Evolutionary conservation across 805 yeast genomes (phyloP).

Genomic region (Ogataea chonburiensis): DNA sequence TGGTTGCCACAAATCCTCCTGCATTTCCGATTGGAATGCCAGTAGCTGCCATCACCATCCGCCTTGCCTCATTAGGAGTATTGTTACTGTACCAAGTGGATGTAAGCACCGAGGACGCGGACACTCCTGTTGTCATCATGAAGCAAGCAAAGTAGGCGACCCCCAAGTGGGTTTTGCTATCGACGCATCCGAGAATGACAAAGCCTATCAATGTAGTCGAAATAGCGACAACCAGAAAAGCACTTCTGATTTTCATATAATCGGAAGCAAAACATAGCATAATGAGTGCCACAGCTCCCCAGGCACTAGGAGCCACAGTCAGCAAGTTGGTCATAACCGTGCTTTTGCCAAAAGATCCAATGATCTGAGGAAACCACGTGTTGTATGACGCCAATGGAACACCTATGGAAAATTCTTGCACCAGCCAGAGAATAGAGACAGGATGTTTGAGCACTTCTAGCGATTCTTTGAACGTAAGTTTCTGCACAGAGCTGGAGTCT

Average conservation of each 20-base stretch:
- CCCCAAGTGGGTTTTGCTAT: conserved; percentile 34
- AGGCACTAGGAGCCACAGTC: conserved; percentile 48
- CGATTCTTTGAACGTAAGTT: conserved; percentile 40
- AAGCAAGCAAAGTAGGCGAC: conserved; percentile 23
- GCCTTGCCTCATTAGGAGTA: conserved; percentile 44
- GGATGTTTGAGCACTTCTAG: conserved; percentile 45
- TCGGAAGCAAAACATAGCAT: conserved; percentile 43
- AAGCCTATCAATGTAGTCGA: conserved; percentile 43
- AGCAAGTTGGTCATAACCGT: conserved; percentile 40
- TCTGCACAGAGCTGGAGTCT: conserved; percentile 44
- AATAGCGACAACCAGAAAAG: conserved; percentile 40
- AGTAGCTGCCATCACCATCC: conserved; percentile 46
- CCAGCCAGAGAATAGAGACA: conserved; percentile 43
- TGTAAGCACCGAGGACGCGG: conserved; percentile 48
- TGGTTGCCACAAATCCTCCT: conserved; percentile 56
- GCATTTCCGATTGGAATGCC: conserved; percentile 56
- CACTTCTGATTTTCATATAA: conserved; percentile 37
- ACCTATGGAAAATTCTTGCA: conserved; percentile 43
- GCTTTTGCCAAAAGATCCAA: conserved; percentile 38
- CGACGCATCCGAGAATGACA: conserved; percentile 45
- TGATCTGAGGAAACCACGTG: conserved; percentile 49
- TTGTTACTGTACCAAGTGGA: conserved; percentile 53
- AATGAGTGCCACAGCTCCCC: conserved; percentile 45
- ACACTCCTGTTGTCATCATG: conserved; percentile 47
- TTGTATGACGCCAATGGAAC: conserved; percentile 48